A percentile compares a stretch with the other conserved stretches of the same genome.
These are phyloP conservation scores for Suillus fuscotomentosus DNA, from an alignment of 768 basidiomycete genomes.

Conservation along the genomic window DNA sequence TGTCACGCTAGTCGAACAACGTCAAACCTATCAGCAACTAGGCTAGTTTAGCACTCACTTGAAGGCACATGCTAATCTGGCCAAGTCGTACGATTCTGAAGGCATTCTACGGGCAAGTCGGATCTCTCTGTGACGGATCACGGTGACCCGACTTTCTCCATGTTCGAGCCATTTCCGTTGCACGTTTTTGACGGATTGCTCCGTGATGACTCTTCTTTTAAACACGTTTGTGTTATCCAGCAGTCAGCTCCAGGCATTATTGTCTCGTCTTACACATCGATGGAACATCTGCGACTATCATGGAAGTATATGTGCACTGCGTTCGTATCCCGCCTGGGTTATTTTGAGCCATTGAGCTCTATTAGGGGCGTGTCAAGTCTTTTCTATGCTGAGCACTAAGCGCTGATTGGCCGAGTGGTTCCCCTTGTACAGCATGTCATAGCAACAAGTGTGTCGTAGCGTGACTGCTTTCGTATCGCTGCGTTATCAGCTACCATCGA, in stretches of 20 bases:
- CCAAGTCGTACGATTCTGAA: conserved; percentile 1
- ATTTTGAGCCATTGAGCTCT: not conserved
- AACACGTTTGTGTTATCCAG: not conserved
- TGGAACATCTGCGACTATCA: not conserved
- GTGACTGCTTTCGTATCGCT: not conserved
- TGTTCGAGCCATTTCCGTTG: not conserved
- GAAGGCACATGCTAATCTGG: not conserved
- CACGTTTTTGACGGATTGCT: conserved; percentile 1
- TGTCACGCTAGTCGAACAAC: not conserved
- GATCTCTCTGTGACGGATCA: not conserved
- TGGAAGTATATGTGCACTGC: not conserved
- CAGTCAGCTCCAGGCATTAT: not conserved
- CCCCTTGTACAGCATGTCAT: not conserved
- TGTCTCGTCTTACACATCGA: not conserved
- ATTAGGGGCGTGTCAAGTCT: not conserved
- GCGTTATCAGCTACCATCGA: conserved; percentile 1
- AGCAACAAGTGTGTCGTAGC: not conserved
- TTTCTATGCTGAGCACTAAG: not conserved
- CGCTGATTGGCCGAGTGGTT: not conserved
- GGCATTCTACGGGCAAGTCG: not conserved
- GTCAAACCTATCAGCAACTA: not conserved
- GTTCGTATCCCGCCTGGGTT: not conserved
- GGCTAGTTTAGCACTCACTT: not conserved
- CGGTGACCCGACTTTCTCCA: not conserved
- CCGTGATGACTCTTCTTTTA: conserved; percentile 1